Base-by-base conservation (phyloP, 2,329 filamentous ascomycete species). In the Myriosclerotinia duriaeana region DNA sequence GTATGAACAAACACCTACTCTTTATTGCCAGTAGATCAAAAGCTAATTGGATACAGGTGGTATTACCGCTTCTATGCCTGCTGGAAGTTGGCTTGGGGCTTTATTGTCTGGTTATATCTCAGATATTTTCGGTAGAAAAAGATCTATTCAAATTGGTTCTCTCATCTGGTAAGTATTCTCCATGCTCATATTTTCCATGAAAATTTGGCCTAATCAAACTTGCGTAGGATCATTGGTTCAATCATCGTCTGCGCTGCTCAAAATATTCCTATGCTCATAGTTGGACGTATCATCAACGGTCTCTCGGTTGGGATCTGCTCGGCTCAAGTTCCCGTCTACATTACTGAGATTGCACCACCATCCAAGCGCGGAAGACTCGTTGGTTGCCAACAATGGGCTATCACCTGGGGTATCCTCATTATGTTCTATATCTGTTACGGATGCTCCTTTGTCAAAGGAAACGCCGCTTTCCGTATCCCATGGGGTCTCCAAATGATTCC, bases 401-500 rank as follows among this genome's bases (percentile, higher is more conserved):
- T 67, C 44, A 90, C 89, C 69, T 90, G 83, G 83, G 87, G 85
- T 69, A 89, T 89, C 69, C 74, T 89, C 68, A 87, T 89, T 77
- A 89, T 89, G 86, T 90, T 89, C 79, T 87, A 87, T 74, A 85
- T 90, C 75, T 84, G 84, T 34, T 84, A 87, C 72, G 89, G 87
- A 8, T 70, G 66, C 36, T 70, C 67, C 15, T 68, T 61, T 34
- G 36, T 67, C 40, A 66, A 67, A n/a, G 63, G 66, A 42, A 54
- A 26, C 11, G 79, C 83, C 2, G 83, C 86, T 0, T 90, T 88
- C 80, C 80, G 87, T 46, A 81, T 87, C 2, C 85, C 87, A 14
- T 89, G 87, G 87, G 87, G 83, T 64, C 77, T 87, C 14, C 87
- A 89, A 74, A 86, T 87, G 74, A 75, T 89, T 54, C 87, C 87